Evolutionary conservation across 2,329 filamentous ascomycete species (phyloP).

Genomic region (Colletotrichum lentis): DNA sequence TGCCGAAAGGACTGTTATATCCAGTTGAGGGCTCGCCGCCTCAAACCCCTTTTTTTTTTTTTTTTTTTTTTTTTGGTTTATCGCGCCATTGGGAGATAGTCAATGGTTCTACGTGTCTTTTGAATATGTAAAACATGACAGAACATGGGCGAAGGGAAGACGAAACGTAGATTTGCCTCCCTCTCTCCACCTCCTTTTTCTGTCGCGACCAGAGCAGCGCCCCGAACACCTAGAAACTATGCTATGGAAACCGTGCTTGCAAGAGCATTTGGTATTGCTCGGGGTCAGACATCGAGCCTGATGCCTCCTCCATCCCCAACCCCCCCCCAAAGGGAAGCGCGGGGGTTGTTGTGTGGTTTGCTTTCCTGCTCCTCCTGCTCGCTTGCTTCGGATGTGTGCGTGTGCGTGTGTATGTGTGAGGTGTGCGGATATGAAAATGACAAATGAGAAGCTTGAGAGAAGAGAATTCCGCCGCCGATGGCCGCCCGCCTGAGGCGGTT

Average conservation of each 20-base stretch:
- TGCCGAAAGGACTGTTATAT: constrained; percentile 12
- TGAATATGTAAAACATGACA: constrained; percentile 16
- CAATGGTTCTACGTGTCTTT: constrained; percentile 8
- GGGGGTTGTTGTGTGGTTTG: not conserved
- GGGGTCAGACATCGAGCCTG: not conserved
- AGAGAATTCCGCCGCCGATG: not conserved
- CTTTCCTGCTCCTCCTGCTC: not conserved
- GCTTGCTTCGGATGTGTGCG: not conserved
- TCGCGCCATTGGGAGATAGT: not conserved
- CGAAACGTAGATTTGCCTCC: constrained; percentile 14
- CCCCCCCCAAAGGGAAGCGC: no score
- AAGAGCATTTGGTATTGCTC: constrained; percentile 7
- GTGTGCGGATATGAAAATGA: not conserved
- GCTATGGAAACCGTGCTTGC: constrained; percentile 26
- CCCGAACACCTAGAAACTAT: constrained; percentile 28
- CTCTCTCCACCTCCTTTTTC: not conserved
- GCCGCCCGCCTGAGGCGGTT: not conserved
- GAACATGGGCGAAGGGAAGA: not conserved
- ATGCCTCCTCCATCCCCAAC: not conserved
- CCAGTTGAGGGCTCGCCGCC: not conserved
- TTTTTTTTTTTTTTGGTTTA: not conserved
- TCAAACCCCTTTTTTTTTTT: no score
- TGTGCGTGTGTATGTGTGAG: not conserved
- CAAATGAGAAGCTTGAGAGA: not conserved
- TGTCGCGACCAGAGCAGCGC: constrained; percentile 24